These are phyloP conservation scores for Phytophthora hibernalis DNA, from an alignment of 352 stramenopile genomes.

Conservation along the genomic window DNA sequence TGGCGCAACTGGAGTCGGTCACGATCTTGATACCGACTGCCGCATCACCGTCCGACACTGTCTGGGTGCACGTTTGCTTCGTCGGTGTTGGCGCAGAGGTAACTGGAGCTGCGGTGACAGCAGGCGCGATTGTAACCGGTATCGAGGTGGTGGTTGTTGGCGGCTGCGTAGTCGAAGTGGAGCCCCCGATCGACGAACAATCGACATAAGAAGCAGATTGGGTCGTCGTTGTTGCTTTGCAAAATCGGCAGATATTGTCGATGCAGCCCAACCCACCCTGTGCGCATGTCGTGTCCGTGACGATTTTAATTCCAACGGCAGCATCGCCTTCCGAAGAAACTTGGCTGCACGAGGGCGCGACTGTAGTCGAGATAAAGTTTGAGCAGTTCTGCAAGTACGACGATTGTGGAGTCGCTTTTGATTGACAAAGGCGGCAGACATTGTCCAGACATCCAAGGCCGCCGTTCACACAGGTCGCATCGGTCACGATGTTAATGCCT, in stretches of 20 bases:
- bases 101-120: conserved; percentile 8
- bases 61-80: conserved; percentile 28
- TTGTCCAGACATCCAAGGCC: too few species aligned
- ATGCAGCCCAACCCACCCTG: conserved; percentile 49
- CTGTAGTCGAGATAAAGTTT: too few species aligned
- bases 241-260: conserved; percentile 45
- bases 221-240: conserved; percentile 22
- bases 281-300: conserved; percentile 36
- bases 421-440: too few species aligned
- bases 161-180: background rate
- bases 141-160: conserved; percentile 5
- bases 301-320: conserved; percentile 37
- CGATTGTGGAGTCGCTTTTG: too few species aligned
- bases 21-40: conserved; percentile 40
- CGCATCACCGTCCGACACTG: conserved; percentile 41
- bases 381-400: too few species aligned
- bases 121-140: background rate
- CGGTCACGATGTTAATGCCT: conserved; percentile 39
- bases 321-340: conserved; percentile 23
- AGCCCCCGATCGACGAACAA: conserved; percentile 19
- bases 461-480: conserved; percentile 27
- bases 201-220: conserved; percentile 33
- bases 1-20: conserved; percentile 30
- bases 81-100: conserved; percentile 8
- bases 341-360: too few species aligned